Base-by-base conservation (phyloP, 345 rosid genomes). In the Aquilaria yunnanensis region DNA sequence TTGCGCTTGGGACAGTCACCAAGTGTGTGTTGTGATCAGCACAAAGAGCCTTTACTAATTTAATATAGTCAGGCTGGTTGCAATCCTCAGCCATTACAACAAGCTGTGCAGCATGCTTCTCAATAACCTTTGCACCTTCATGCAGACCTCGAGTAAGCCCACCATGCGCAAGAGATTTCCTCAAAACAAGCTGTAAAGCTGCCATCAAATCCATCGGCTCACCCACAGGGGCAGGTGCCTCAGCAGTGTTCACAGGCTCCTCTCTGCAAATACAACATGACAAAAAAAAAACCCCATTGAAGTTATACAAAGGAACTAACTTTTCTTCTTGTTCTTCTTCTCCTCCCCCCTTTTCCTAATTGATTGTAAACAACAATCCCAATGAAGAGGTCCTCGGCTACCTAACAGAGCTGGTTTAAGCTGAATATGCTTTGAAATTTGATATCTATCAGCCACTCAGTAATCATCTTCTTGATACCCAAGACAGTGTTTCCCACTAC, bases 11-110 rank as follows among this genome's bases (percentile, higher is more conserved):
- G 68, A 85, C 90, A 0, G 81, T 80, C 59, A 91, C 67, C 70
- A 88, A 73, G 61, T 78, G 78, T 23, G 86, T 85, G 23, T 79
- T 80, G 75, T 84, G 91, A 60, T 86, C 96, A 51, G 79, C 80
- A 49, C 97, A 90, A 52, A 90, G 91, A 10, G 85, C 96, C 70
- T 88, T 90, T 12, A 88, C 91, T 43, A 88, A 75, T 73, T 90
- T 88, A 52, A 85, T 72, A 56, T 90, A 90, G 64, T 88, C 96
- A 64, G 97, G 91, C 62, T 88, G 96, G 74, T 88, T 70, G 59
- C 97, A 90, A 68, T 88, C 96, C 71, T 90, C 96, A 16, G 97
- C 96, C 79, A 90, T 57, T 10, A 90, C 83, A 70, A 86, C 80
- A 6, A 90, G 86, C 82, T 78, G 85, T 14, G 86, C 91, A 1